Evolutionary conservation across 768 basidiomycete genomes (phyloP).

Genomic region (Chalciporus piperatus): DNA sequence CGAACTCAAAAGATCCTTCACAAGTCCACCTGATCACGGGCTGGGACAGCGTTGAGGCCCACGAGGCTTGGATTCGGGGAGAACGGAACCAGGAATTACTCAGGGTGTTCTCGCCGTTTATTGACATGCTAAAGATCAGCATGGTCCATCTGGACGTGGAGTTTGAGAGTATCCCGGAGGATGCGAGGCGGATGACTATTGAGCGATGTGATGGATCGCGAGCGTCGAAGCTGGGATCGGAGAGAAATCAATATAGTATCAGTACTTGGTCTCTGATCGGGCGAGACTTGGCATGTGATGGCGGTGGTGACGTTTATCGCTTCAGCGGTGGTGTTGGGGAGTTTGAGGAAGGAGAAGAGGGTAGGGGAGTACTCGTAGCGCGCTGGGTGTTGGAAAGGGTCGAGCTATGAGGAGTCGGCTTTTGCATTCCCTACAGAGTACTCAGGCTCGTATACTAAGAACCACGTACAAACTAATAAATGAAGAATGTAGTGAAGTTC

Average conservation of each 20-base stretch:
- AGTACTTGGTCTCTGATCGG: constrained; percentile 8
- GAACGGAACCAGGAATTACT: constrained; percentile 39
- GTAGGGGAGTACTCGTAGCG: not conserved
- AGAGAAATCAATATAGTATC: not conserved
- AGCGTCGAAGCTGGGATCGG: not conserved
- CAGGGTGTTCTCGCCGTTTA: constrained; percentile 24
- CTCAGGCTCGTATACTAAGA: no score
- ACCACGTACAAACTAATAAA: no score
- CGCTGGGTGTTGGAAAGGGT: constrained; percentile 13
- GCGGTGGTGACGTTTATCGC: constrained; percentile 10
- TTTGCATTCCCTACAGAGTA: not conserved
- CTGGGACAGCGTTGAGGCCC: constrained; percentile 41
- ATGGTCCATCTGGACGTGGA: constrained; percentile 41
- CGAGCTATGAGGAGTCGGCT: not conserved
- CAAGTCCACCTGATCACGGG: constrained; percentile 42
- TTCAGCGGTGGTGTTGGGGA: constrained; percentile 1
- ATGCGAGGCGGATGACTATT: constrained; percentile 1
- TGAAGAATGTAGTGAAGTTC: no score
- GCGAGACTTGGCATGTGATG: constrained; percentile 10
- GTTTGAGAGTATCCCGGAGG: constrained; percentile 31
- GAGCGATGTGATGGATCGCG: constrained; percentile 5
- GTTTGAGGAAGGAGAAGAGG: not conserved
- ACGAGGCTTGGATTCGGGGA: constrained; percentile 42
- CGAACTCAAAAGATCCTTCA: constrained; percentile 12
- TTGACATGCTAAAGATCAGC: constrained; percentile 28